These are phyloP conservation scores for Entrophospora sp. DNA, from an alignment of 192 early-diverging fungal species.

Conservation along the genomic window DNA sequence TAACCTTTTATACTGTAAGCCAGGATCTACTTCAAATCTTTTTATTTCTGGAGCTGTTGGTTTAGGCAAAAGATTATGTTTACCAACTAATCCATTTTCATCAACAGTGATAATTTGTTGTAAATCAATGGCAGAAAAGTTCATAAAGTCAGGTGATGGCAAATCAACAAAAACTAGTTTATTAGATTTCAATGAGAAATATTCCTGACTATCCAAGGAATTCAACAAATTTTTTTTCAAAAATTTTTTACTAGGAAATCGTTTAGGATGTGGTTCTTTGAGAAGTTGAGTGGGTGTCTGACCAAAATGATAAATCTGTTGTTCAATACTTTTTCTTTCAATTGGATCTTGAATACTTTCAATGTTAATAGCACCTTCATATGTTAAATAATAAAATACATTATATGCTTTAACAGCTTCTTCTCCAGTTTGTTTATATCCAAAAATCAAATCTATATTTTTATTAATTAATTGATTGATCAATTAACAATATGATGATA, in stretches of 20 bases:
- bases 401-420: slow-evolving; percentile 71
- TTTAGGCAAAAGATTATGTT: slow-evolving; percentile 7
- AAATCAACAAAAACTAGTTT: background rate
- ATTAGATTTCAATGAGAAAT: slow-evolving; percentile 8
- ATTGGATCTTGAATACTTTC: slow-evolving; percentile 62
- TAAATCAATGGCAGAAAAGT: background rate
- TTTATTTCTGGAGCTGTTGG: slow-evolving; percentile 3
- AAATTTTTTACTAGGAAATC: slow-evolving; percentile 11
- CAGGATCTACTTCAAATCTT: slow-evolving; percentile 17
- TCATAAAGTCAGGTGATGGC: background rate
- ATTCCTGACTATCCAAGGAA: slow-evolving; percentile 1
- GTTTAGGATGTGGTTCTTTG: slow-evolving; percentile 69
- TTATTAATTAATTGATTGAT: no score
- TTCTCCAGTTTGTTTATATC: slow-evolving; percentile 71
- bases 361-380: slow-evolving; percentile 70
- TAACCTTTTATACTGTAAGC: slow-evolving; percentile 11
- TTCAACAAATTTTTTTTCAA: slow-evolving; percentile 13
- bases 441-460: slow-evolving; percentile 73
- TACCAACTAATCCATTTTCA: slow-evolving; percentile 15
- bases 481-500: no score
- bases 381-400: slow-evolving; percentile 66
- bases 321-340: slow-evolving; percentile 62
- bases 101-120: slow-evolving; percentile 17
- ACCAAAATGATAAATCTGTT: slow-evolving; percentile 80
- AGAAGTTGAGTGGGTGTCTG: slow-evolving; percentile 89